Percentiles rank a stretch among this genome's conserved stretches.
phyloP scores from a whole-genome alignment of 2,329 filamentous ascomycete species.

The Cladophialophora psammophila region DNA sequence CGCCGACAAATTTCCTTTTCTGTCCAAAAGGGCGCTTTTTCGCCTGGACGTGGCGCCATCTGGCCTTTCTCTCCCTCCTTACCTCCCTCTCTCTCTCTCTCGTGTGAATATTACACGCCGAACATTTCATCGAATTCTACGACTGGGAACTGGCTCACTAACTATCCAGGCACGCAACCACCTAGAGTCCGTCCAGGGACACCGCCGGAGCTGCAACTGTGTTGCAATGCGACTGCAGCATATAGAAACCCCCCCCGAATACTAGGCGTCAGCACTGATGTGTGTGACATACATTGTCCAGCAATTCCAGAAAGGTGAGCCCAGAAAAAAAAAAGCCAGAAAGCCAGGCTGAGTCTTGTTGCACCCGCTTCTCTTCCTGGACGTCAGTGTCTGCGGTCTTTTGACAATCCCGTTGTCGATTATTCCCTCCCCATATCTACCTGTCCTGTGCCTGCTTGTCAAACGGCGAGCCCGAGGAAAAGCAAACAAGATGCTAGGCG shows the following conservation, averaged over 20 bases:
- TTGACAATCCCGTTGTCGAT: not conserved
- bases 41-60: too few species aligned
- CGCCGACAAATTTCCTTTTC: slow-evolving; percentile 3
- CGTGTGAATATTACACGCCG: too few species aligned
- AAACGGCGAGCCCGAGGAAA: not conserved
- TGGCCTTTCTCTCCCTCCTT: too few species aligned
- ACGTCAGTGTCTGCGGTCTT: not conserved
- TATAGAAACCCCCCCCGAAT: too few species aligned
- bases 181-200: too few species aligned
- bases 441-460: not conserved
- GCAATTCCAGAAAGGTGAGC: not conserved
- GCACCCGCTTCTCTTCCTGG: not conserved
- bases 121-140: too few species aligned
- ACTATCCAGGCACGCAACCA: too few species aligned
- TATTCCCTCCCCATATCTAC: not conserved
- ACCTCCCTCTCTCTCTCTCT: too few species aligned
- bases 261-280: not conserved
- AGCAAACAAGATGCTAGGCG: slow-evolving; percentile 15
- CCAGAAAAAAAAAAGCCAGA: not conserved
- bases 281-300: not conserved
- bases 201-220: too few species aligned
- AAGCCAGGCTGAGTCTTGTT: not conserved
- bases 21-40: not conserved
- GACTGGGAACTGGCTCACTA: too few species aligned
- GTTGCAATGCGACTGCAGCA: too few species aligned